These are phyloP conservation scores for Tricharina praecox DNA, from an alignment of 495 filamentous ascomycete genomes.

Conservation along the genomic window DNA sequence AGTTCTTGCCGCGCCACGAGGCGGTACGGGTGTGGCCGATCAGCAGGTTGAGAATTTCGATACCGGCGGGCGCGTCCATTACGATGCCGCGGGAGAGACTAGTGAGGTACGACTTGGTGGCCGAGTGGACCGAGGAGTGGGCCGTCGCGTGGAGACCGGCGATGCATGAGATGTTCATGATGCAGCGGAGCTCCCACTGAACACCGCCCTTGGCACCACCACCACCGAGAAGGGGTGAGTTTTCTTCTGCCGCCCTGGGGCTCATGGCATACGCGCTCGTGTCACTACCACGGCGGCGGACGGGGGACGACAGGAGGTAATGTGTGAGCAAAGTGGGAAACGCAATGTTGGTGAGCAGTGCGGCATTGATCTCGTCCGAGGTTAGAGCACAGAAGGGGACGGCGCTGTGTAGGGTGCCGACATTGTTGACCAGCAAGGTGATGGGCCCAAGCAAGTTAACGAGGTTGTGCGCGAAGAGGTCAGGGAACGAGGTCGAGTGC, in stretches of 20 bases:
- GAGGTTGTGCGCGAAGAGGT: neutral
- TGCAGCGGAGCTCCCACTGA: neutral
- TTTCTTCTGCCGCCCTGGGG: neutral
- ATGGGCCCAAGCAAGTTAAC: neutral
- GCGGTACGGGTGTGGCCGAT: neutral
- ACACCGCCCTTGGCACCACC: neutral
- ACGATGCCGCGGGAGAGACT: neutral
- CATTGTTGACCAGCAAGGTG: slow-evolving; percentile 17
- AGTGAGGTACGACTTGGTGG: neutral
- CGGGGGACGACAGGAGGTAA: neutral
- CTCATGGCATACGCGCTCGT: neutral
- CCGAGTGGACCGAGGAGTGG: neutral
- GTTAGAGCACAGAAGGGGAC: neutral
- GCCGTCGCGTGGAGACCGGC: neutral
- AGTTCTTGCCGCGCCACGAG: neutral
- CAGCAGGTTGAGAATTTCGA: neutral
- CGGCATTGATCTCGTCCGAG: neutral
- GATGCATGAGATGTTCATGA: neutral
- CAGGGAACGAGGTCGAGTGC: neutral
- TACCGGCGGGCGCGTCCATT: neutral
- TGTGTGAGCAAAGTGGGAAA: neutral
- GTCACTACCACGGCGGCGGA: neutral
- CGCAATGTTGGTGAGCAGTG: neutral
- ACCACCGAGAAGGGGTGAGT: neutral
- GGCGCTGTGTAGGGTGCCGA: slow-evolving; percentile 5